These are phyloP conservation scores for Colletotrichum orbiculare DNA, from an alignment of 2,329 filamentous ascomycete species.

Conservation along the genomic window DNA sequence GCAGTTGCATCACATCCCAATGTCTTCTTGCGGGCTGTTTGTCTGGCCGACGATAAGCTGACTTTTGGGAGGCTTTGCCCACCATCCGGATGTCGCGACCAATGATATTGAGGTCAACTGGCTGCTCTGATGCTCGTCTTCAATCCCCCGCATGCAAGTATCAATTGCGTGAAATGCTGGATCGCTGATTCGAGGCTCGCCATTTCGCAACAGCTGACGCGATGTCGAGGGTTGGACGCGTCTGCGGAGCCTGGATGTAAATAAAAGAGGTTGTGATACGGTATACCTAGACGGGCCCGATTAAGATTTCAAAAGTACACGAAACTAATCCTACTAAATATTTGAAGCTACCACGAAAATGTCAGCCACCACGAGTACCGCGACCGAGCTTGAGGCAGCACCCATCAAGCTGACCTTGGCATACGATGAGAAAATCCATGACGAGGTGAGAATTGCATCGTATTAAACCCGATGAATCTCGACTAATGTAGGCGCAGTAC, in stretches of 20 bases:
- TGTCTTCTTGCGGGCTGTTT: not conserved
- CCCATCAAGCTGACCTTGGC: constrained; percentile 22
- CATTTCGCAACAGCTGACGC: constrained; percentile 10
- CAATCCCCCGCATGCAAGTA: not conserved
- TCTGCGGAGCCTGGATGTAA: too few species aligned
- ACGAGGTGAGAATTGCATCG: not conserved
- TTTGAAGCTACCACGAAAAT: constrained; percentile 62
- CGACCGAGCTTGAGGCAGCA: constrained; percentile 42
- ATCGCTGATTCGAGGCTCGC: constrained; percentile 6
- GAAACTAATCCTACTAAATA: rapidly evolving
- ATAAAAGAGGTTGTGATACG: not conserved
- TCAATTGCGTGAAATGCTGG: constrained; percentile 10
- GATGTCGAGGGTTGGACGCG: not conserved
- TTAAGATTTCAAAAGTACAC: not conserved
- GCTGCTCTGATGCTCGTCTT: not conserved
- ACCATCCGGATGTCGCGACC: constrained; percentile 2
- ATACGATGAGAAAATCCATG: constrained; percentile 23
- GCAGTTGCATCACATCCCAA: not conserved
- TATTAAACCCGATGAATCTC: not conserved
- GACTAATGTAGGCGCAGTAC: constrained; percentile 38
- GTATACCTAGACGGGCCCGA: not conserved
- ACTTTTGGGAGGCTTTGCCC: not conserved
- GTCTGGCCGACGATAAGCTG: not conserved
- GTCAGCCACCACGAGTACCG: constrained; percentile 90
- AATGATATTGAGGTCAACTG: not conserved